Conservation (phyloP, 306 rosid species). For the Mucuna pruriens region DNA sequence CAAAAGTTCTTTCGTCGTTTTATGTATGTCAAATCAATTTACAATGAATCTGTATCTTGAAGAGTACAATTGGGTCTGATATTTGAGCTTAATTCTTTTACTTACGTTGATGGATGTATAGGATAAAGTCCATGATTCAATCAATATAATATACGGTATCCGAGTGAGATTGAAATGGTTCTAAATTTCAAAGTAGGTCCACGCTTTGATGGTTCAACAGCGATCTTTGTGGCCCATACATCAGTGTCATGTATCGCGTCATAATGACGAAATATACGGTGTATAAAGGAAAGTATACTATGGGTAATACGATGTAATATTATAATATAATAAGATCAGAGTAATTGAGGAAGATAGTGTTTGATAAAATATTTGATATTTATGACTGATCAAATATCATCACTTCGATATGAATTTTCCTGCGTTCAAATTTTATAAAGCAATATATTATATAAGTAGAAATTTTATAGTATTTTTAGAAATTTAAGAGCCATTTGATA, state of each 20-base stretch:
- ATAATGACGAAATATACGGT: neutral
- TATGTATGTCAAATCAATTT: constrained; percentile 7
- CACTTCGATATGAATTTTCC: too few relatives aligned
- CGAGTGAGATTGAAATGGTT: neutral
- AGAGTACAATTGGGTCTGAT: neutral
- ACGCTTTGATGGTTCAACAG: neutral
- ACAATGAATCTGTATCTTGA: neutral
- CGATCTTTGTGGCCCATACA: neutral
- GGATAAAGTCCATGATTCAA: neutral
- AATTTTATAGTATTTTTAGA: too few relatives aligned
- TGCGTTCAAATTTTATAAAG: too few relatives aligned
- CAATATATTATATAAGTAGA: too few relatives aligned
- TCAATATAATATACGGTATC: neutral
- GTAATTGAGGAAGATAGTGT: too few relatives aligned
- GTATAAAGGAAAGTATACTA: too few relatives aligned
- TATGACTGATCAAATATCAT: too few relatives aligned
- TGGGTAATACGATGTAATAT: too few relatives aligned
- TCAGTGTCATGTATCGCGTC: constrained; percentile 16
- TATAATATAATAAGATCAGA: too few relatives aligned
- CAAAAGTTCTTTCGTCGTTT: neutral
- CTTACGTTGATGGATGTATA: neutral
- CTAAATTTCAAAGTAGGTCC: constrained; percentile 27
- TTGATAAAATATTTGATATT: too few relatives aligned
- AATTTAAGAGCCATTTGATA: too few relatives aligned
- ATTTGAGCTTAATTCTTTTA: neutral